These are phyloP conservation scores for Fusarium protoensiforme DNA, from an alignment of 2,329 filamentous ascomycete species.

Conservation along the genomic window DNA sequence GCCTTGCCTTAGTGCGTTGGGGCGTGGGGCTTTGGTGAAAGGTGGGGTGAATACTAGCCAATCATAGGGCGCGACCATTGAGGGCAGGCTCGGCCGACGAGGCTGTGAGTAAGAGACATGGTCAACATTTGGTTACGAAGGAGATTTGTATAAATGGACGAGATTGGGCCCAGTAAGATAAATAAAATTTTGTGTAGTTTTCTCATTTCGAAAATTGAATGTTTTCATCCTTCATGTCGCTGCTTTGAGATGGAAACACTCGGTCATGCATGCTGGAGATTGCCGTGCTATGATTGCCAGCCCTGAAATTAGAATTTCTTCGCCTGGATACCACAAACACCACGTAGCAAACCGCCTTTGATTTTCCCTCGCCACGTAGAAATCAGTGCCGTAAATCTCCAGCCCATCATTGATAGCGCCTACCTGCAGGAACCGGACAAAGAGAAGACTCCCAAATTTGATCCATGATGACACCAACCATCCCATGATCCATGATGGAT, in stretches of 20 bases:
- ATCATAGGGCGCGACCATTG: background rate
- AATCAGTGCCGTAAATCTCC: background rate
- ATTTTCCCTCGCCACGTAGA: conserved; percentile 20
- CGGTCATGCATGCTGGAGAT: background rate
- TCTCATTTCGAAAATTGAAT: background rate
- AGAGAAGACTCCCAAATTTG: background rate
- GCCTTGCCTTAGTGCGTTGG: conserved; percentile 31
- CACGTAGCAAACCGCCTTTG: conserved; percentile 18
- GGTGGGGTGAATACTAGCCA: background rate
- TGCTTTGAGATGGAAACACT: background rate
- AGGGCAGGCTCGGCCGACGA: conserved; percentile 5
- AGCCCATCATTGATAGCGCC: background rate
- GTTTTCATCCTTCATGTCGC: background rate
- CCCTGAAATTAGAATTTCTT: background rate
- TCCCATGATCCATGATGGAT: conserved; percentile 37
- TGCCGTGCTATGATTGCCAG: background rate
- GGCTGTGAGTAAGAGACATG: conserved; percentile 2
- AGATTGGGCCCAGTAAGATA: too few relatives aligned
- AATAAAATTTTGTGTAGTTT: background rate
- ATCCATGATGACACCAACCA: conserved; percentile 27
- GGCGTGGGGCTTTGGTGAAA: background rate
- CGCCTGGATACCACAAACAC: background rate
- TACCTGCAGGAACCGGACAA: background rate
- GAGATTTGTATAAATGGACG: background rate
- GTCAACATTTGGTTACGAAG: background rate